A percentile compares a stretch with the other conserved stretches of the same genome.
Evolutionary conservation across 176 grass and related monocot species (phyloP).

Genomic region (Juncus inflexus): DNA sequence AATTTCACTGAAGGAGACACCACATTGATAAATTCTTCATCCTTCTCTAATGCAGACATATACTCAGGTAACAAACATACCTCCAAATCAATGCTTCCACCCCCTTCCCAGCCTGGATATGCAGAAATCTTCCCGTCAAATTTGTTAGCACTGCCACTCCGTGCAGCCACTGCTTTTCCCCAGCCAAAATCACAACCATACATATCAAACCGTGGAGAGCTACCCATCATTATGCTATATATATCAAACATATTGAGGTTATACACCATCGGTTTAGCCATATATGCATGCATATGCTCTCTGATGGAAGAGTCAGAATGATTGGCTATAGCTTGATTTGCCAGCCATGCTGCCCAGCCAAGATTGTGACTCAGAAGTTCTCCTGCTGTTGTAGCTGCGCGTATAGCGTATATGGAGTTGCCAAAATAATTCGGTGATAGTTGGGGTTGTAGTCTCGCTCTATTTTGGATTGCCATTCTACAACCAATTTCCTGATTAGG

Average conservation of each 20-base stretch:
- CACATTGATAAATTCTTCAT: not conserved
- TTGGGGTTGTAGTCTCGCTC: slow-evolving; percentile 10
- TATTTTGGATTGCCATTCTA: not conserved
- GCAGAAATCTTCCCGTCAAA: no score
- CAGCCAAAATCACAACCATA: slow-evolving; percentile 44
- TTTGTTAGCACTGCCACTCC: slow-evolving; percentile 31
- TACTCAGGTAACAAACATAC: slow-evolving; percentile 24
- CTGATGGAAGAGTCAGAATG: slow-evolving; percentile 19
- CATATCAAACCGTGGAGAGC: slow-evolving; percentile 43
- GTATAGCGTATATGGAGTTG: not conserved
- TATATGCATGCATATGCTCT: not conserved
- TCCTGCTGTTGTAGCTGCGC: slow-evolving; percentile 11
- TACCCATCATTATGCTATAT: slow-evolving; percentile 12
- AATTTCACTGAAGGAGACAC: slow-evolving; percentile 3
- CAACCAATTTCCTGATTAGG: slow-evolving; percentile 12
- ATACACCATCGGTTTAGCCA: slow-evolving; percentile 16
- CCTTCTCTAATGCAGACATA: slow-evolving; percentile 9
- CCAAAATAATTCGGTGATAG: slow-evolving; percentile 33
- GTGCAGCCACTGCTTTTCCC: slow-evolving; percentile 32
- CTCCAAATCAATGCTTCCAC: slow-evolving; percentile 31
- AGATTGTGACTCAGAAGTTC: slow-evolving; percentile 32
- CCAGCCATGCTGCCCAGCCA: slow-evolving; percentile 34
- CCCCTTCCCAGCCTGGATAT: slow-evolving; percentile 13
- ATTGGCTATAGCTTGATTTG: slow-evolving; percentile 33
- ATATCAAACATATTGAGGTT: not conserved